Conservation (phyloP, 176 grass and related monocot genomes). For the Paspalum vaginatum region DNA sequence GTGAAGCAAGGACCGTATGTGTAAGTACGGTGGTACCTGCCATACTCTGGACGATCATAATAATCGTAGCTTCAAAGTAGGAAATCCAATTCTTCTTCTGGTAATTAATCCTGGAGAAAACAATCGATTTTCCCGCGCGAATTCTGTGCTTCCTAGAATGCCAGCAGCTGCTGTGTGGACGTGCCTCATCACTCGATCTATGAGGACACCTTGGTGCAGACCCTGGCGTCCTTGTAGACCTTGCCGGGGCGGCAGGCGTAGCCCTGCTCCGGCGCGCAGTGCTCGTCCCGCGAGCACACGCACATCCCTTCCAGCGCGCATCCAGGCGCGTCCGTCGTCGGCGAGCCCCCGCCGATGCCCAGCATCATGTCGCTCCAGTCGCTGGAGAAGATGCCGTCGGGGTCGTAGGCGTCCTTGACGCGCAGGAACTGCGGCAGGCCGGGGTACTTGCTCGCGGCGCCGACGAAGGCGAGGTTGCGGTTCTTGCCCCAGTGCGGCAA, state of each 20-base stretch:
- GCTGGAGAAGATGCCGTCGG: conserved; percentile 59
- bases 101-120: background rate
- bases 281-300: conserved; percentile 57
- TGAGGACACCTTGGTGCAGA: conserved; percentile 48
- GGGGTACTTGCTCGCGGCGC: conserved; percentile 42
- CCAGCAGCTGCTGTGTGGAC: too few relatives aligned
- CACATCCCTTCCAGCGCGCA: conserved; percentile 75
- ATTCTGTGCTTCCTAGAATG: background rate
- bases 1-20: too few relatives aligned
- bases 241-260: conserved; percentile 61
- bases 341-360: conserved; percentile 40
- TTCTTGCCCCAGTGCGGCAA: conserved; percentile 87
- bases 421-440: conserved; percentile 23
- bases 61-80: background rate
- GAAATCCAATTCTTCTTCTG: background rate
- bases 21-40: background rate
- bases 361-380: conserved; percentile 69
- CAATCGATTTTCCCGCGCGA: background rate
- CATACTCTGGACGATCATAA: background rate
- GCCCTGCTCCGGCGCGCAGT: conserved; percentile 67
- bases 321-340: conserved; percentile 27
- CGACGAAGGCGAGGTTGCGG: conserved; percentile 63
- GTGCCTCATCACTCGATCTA: background rate
- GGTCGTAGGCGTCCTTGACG: conserved; percentile 55
- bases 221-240: conserved; percentile 57